Percentiles rank a stretch among this genome's conserved stretches.
These are phyloP conservation scores for Zygosaccharomyces pseudobailii DNA, from an alignment of 1,139 yeast genomes.

Conservation along the genomic window DNA sequence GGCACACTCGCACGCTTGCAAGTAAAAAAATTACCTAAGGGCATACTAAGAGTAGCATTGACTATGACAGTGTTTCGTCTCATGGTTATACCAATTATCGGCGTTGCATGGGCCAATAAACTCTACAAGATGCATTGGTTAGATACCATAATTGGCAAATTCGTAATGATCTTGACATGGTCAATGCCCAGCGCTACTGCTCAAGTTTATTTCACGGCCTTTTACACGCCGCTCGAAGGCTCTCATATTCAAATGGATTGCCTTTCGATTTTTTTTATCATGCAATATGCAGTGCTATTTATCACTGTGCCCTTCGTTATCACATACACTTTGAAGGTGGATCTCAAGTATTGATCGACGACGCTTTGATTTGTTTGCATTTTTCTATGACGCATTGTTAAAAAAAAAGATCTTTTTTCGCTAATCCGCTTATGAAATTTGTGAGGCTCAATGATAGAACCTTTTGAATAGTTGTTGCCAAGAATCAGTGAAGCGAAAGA, in stretches of 20 bases:
- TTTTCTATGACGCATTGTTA: neutral
- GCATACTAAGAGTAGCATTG: slow-evolving; percentile 55
- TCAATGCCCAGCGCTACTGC: slow-evolving; percentile 87
- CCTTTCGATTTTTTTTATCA: slow-evolving; percentile 65
- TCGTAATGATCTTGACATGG: slow-evolving; percentile 63
- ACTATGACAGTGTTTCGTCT: slow-evolving; percentile 42
- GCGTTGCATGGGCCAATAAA: slow-evolving; percentile 46
- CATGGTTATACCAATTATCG: slow-evolving; percentile 53
- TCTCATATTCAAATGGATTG: slow-evolving; percentile 75
- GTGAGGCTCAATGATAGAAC: no score
- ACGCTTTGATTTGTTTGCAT: neutral
- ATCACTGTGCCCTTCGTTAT: slow-evolving; percentile 61
- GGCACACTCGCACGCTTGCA: slow-evolving; percentile 72
- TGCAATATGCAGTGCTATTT: slow-evolving; percentile 58
- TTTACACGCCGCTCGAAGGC: slow-evolving; percentile 61
- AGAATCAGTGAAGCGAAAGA: neutral
- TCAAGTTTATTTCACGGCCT: slow-evolving; percentile 77
- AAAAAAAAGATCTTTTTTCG: neutral
- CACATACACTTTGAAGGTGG: slow-evolving; percentile 47
- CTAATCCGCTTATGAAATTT: neutral
- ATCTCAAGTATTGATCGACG: slow-evolving; percentile 27
- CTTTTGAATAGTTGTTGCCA: no score
- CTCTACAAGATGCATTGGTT: slow-evolving; percentile 38
- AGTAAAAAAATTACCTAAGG: slow-evolving; percentile 52
- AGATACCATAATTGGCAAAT: slow-evolving; percentile 44